Percentiles rank a stretch among this genome's conserved stretches.
These are phyloP conservation scores for Hericium rajendrae DNA, from an alignment of 768 basidiomycete genomes.

Conservation along the genomic window DNA sequence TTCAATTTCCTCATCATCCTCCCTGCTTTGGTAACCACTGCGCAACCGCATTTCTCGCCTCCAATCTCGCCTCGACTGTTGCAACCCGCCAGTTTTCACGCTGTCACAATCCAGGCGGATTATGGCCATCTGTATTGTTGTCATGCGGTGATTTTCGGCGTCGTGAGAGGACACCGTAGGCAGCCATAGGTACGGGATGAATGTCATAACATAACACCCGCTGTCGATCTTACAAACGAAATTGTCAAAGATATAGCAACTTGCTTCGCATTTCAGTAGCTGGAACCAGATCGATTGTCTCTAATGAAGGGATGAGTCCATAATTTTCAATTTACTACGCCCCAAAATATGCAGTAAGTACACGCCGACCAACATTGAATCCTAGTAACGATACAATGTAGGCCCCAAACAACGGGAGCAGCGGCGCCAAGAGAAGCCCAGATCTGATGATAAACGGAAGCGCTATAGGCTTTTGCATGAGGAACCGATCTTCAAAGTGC, in stretches of 20 bases:
- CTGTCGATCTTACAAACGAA: too few relatives aligned
- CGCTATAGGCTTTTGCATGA: constrained; percentile 32
- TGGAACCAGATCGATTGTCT: too few relatives aligned
- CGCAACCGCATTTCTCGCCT: neutral
- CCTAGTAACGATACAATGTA: constrained; percentile 84
- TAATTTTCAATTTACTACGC: neutral
- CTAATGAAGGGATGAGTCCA: too few relatives aligned
- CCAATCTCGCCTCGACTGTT: neutral
- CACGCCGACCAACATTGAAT: constrained; percentile 81
- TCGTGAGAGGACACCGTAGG: too few relatives aligned
- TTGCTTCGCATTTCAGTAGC: too few relatives aligned
- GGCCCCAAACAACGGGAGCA: constrained; percentile 77
- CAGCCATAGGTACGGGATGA: too few relatives aligned
- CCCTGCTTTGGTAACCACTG: neutral
- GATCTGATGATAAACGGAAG: constrained; percentile 91
- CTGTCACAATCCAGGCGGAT: too few relatives aligned
- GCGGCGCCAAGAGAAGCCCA: constrained; percentile 82
- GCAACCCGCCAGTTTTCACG: too few relatives aligned
- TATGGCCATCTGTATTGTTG: too few relatives aligned
- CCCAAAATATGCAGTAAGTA: constrained; percentile 75
- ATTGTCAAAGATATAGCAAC: too few relatives aligned
- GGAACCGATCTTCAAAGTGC: constrained; percentile 9
- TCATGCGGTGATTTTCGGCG: too few relatives aligned
- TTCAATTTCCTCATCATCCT: neutral
- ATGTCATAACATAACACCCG: too few relatives aligned